phyloP scores from a whole-genome alignment of 2,329 filamentous ascomycete species.

The Amesomyces nigricolor region DNA sequence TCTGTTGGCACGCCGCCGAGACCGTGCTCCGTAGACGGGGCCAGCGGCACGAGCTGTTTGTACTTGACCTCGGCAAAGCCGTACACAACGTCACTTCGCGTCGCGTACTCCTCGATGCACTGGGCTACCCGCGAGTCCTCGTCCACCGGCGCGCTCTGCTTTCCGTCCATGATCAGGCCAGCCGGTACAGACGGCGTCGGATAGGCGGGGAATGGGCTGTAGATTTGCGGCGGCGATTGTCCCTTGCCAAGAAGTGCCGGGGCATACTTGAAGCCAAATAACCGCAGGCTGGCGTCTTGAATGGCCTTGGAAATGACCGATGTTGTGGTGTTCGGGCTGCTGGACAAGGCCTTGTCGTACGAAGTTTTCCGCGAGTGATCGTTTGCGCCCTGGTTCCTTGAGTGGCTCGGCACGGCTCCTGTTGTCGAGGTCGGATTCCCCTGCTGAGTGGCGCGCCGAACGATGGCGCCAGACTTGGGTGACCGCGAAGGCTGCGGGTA shows the following conservation, averaged over 20 bases:
- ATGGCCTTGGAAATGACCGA: conserved; percentile 93
- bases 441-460: conserved; percentile 74
- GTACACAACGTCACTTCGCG: conserved; percentile 90
- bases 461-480: conserved; percentile 56
- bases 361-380: conserved; percentile 73
- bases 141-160: conserved; percentile 56
- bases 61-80: conserved; percentile 98
- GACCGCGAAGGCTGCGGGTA: conserved; percentile 58
- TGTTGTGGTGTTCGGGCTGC: conserved; percentile 65
- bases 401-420: conserved; percentile 61
- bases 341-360: conserved; percentile 70
- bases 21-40: conserved; percentile 69
- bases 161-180: conserved; percentile 64
- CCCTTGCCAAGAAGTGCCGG: conserved; percentile 57
- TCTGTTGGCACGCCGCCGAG: conserved; percentile 58
- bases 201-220: conserved; percentile 80
- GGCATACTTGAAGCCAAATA: conserved; percentile 67
- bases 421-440: conserved; percentile 62
- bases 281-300: conserved; percentile 76
- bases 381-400: conserved; percentile 65
- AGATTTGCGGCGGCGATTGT: conserved; percentile 66
- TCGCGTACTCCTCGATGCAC: conserved; percentile 84
- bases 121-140: conserved; percentile 76
- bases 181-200: conserved; percentile 57
- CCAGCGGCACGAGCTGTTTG: conserved; percentile 86